phyloP scores from a whole-genome alignment of 768 basidiomycete genomes.

The Plicaturopsis crispa region DNA sequence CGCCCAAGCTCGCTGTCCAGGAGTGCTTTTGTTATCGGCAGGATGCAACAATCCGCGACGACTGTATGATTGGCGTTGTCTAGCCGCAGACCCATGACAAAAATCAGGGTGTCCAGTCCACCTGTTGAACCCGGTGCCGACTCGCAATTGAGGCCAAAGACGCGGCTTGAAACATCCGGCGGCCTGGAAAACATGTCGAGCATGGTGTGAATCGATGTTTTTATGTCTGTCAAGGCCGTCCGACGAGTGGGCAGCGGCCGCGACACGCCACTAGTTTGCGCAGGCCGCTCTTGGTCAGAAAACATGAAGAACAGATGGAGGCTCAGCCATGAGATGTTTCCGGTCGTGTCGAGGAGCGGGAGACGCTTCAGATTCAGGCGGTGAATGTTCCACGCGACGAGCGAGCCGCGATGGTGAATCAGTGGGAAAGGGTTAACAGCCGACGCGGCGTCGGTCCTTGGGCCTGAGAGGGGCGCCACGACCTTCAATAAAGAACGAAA shows the following conservation, averaged over 20 bases:
- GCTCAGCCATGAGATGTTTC: constrained; percentile 21
- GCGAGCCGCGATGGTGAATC: constrained; percentile 7
- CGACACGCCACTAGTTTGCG: too few species aligned
- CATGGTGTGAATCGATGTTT: background rate
- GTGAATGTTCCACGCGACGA: constrained; percentile 29
- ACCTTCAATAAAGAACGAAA: constrained; percentile 22
- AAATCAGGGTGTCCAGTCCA: constrained; percentile 17
- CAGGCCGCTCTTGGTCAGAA: constrained; percentile 22
- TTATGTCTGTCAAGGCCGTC: background rate
- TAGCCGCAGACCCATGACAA: constrained; percentile 15
- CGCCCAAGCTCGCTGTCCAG: constrained; percentile 5
- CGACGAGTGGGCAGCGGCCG: background rate
- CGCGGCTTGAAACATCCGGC: constrained; percentile 3
- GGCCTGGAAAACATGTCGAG: background rate
- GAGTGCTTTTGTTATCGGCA: constrained; percentile 12
- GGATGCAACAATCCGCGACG: constrained; percentile 16
- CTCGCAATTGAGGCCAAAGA: constrained; percentile 14
- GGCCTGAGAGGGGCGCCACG: constrained; percentile 11
- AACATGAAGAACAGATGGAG: constrained; percentile 22
- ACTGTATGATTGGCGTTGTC: constrained; percentile 19
- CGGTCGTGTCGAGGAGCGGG: constrained; percentile 20
- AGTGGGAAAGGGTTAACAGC: constrained; percentile 20
- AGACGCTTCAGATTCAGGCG: constrained; percentile 26
- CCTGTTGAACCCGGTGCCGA: too few species aligned
- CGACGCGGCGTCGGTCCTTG: constrained; percentile 12